Percentiles rank a stretch among this genome's conserved stretches.
phyloP scores from a whole-genome alignment of 495 filamentous ascomycete species.

The Penicillium desertorum region DNA sequence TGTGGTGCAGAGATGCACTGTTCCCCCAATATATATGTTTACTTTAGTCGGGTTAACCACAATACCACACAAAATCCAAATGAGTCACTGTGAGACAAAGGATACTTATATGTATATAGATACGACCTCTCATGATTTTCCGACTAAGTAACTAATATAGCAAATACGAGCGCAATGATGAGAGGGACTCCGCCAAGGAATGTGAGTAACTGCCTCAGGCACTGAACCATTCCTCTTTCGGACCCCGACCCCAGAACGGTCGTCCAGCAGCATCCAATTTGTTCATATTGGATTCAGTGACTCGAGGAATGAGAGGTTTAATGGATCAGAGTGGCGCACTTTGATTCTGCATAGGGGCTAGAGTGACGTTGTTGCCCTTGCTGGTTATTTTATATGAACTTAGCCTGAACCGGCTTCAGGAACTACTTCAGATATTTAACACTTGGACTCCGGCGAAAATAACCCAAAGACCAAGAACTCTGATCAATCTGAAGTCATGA shows the following conservation, averaged over 20 bases:
- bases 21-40: not conserved
- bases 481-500: constrained; percentile 8
- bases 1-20: not conserved
- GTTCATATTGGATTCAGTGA: not conserved
- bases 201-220: constrained; percentile 3
- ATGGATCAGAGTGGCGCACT: not conserved
- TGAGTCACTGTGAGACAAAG: not conserved
- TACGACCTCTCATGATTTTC: not conserved
- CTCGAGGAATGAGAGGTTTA: not conserved
- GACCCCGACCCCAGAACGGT: constrained; percentile 29
- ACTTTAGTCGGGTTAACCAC: not conserved
- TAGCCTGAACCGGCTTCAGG: not conserved
- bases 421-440: not conserved
- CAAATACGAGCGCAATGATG: not conserved
- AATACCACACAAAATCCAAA: not conserved
- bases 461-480: not conserved
- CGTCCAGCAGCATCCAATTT: not conserved
- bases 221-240: constrained; percentile 29
- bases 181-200: not conserved
- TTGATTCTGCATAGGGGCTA: not conserved
- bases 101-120: not conserved
- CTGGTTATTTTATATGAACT: not conserved
- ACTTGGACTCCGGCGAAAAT: not conserved
- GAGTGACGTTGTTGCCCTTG: not conserved
- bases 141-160: not conserved